A percentile compares a stretch with the other conserved stretches of the same genome.
phyloP scores from a whole-genome alignment of 441 rosid species.

The Brassica balearica region DNA sequence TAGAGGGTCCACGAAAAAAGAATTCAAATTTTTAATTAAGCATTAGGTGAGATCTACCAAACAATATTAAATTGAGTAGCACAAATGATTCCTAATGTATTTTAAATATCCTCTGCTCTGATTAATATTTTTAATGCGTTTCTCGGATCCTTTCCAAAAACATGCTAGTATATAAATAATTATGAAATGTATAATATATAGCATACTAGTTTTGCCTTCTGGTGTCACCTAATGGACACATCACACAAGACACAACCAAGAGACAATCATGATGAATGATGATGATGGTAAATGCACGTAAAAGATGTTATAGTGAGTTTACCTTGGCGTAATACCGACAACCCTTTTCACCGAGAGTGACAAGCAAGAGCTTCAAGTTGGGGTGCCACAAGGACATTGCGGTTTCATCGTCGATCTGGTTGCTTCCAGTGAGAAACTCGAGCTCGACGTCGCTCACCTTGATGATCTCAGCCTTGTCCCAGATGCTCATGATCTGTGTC shows the following conservation, averaged over 20 bases:
- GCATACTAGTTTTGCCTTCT: conserved; percentile 38
- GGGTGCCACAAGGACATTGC: conserved; percentile 59
- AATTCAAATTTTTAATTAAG: conserved; percentile 12
- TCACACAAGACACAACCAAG: conserved; percentile 22
- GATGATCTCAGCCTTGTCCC: conserved; percentile 61
- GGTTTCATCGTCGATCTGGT: conserved; percentile 53
- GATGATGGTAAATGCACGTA: conserved; percentile 22
- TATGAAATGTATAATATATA: conserved; percentile 8
- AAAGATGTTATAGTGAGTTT: not conserved
- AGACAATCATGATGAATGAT: conserved; percentile 14
- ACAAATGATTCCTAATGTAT: conserved; percentile 24
- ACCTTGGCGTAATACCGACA: conserved; percentile 56
- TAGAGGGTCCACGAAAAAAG: conserved; percentile 34
- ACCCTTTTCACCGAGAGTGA: conserved; percentile 59
- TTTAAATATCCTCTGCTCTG: not conserved
- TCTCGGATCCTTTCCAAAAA: conserved; percentile 29
- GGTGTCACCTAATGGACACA: conserved; percentile 40
- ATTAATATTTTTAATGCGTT: not conserved
- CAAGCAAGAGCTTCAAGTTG: conserved; percentile 55
- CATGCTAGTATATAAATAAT: conserved; percentile 17
- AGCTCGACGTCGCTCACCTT: conserved; percentile 67
- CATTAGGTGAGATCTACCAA: conserved; percentile 47
- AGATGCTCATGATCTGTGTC: conserved; percentile 58
- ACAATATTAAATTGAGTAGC: conserved; percentile 23
- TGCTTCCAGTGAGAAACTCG: conserved; percentile 58